Percentiles rank a stretch among this genome's conserved stretches.
Conservation (phyloP, 1,139 yeast species). For the Kurtzmaniella natalensis region DNA sequence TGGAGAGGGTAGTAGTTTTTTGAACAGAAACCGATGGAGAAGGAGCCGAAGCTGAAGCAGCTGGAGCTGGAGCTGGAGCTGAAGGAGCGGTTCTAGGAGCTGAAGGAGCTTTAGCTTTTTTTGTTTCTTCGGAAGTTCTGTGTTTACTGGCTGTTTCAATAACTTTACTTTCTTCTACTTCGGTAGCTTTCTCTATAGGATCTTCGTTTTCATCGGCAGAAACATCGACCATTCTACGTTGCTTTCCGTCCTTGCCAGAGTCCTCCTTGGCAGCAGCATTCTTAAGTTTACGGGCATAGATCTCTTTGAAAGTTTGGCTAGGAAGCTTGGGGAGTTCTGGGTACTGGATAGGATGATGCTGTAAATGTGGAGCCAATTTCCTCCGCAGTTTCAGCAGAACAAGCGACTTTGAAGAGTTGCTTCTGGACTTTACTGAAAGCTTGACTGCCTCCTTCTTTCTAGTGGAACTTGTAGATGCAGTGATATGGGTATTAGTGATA, state of each 20-base stretch:
- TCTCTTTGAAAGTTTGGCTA: neutral
- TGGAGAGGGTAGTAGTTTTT: constrained; percentile 20
- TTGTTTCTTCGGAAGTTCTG: no score
- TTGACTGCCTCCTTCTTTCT: constrained; percentile 30
- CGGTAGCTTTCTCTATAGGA: no score
- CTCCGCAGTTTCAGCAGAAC: constrained; percentile 4
- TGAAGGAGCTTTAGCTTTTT: neutral
- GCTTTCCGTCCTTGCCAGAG: no score
- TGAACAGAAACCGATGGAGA: no score
- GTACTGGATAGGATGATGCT: constrained; percentile 7
- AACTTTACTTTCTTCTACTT: no score
- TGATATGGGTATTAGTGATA: constrained; percentile 26
- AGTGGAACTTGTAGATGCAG: constrained; percentile 38
- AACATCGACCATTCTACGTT: no score
- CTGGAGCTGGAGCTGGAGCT: neutral
- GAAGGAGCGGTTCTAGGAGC: neutral
- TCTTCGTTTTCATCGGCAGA: no score
- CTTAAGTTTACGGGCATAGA: neutral
- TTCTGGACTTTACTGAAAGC: constrained; percentile 24
- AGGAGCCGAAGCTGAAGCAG: no score
- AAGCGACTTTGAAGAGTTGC: constrained; percentile 18
- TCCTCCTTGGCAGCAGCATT: neutral
- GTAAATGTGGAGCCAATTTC: constrained; percentile 12
- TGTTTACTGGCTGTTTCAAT: no score
- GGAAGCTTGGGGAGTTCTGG: constrained; percentile 12